Conservation (phyloP, 495 filamentous ascomycete genomes). For the Bacidia rubella region DNA sequence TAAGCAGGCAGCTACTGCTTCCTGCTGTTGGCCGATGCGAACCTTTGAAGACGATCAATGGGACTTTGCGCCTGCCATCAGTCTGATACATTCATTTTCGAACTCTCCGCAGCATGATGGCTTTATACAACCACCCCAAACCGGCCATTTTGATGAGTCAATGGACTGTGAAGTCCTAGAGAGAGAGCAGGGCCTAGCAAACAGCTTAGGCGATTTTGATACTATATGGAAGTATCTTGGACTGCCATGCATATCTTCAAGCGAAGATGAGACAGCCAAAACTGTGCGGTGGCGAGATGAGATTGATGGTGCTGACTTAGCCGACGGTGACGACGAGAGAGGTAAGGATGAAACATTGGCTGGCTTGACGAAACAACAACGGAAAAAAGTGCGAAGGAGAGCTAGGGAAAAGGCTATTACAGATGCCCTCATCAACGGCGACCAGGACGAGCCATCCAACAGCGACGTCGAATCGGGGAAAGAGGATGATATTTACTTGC, state of each 20-base stretch:
- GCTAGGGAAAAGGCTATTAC: constrained; percentile 8
- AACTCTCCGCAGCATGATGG: not conserved
- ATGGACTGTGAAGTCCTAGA: not conserved
- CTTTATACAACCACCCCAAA: not conserved
- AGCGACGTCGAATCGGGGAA: constrained; percentile 20
- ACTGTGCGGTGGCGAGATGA: constrained; percentile 27
- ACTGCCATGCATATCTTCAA: constrained; percentile 12
- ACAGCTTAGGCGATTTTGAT: constrained; percentile 30
- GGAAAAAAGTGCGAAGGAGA: constrained; percentile 20
- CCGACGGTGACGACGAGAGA: constrained; percentile 14
- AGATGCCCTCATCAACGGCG: not conserved
- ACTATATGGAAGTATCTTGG: constrained; percentile 29
- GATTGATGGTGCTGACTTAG: constrained; percentile 18
- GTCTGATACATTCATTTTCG: constrained; percentile 31
- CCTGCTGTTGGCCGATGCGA: constrained; percentile 15
- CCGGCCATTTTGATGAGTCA: not conserved
- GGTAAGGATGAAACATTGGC: constrained; percentile 6
- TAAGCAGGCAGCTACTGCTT: constrained; percentile 14
- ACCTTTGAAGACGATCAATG: constrained; percentile 18
- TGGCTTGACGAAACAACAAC: constrained; percentile 23
- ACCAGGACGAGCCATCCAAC: not conserved
- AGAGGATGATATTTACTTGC: constrained; percentile 6
- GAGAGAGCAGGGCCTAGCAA: not conserved
- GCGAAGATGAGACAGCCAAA: constrained; percentile 19
- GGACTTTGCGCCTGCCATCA: constrained; percentile 37